Evolutionary conservation across 2,329 filamentous ascomycete genomes (phyloP).

Genomic region (Talaromyces amestolkiae): DNA sequence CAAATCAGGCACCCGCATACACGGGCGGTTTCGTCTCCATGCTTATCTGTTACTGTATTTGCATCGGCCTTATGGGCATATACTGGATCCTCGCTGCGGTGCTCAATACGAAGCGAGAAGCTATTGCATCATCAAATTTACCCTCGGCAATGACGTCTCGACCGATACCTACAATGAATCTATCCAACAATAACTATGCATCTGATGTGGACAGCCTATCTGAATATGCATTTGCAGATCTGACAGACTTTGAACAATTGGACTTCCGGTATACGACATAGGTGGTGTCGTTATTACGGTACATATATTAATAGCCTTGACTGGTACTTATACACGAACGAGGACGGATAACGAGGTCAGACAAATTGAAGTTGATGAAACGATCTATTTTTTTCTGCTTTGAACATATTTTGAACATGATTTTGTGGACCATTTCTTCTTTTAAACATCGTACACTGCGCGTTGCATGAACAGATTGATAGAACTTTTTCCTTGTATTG

Average conservation of each 20-base stretch:
- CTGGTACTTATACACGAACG: neutral
- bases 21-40: conserved; percentile 39
- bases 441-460: neutral
- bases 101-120: conserved; percentile 22
- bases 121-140: neutral
- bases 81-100: conserved; percentile 32
- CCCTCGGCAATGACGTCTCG: neutral
- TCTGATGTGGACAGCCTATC: conserved; percentile 13
- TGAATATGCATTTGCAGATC: conserved; percentile 24
- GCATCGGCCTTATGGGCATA: conserved; percentile 30
- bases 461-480: neutral
- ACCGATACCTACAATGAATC: neutral
- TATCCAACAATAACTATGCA: conserved; percentile 4
- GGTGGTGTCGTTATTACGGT: neutral
- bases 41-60: conserved; percentile 36
- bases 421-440: neutral
- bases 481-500: neutral
- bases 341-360: neutral
- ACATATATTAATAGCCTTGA: neutral
- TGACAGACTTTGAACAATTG: conserved; percentile 28
- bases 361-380: neutral
- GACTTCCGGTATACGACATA: conserved; percentile 29
- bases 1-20: conserved; percentile 41
- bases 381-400: neutral
- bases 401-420: neutral